Evolutionary conservation across 2,329 filamentous ascomycete genomes (phyloP).

Genomic region (Dactylellina cionopaga): DNA sequence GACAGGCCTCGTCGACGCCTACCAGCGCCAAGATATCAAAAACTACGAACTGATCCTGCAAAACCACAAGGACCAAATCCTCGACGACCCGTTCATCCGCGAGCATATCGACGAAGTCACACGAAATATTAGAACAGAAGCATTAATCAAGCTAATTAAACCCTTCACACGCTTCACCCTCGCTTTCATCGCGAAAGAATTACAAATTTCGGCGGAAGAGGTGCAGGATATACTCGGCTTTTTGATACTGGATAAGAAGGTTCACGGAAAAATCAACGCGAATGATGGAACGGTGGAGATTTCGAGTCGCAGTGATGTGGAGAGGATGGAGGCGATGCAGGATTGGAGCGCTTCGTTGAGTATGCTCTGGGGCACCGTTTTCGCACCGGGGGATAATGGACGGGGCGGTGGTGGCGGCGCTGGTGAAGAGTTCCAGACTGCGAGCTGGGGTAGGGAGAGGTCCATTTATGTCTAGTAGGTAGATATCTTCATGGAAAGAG

Average conservation of each 20-base stretch:
- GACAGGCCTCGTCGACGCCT: constrained; percentile 96
- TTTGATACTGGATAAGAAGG: constrained; percentile 87
- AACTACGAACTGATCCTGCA: constrained; percentile 87
- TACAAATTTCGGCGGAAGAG: constrained; percentile 84
- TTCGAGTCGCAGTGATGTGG: constrained; percentile 75
- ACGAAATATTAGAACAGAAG: constrained; percentile 96
- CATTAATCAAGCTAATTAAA: constrained; percentile 88
- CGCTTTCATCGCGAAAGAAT: constrained; percentile 83
- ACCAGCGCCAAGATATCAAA: constrained; percentile 93
- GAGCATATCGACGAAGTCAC: constrained; percentile 99
- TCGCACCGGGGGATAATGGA: constrained; percentile 81
- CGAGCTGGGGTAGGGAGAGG: constrained; percentile 7
- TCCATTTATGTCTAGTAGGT: constrained; percentile 34
- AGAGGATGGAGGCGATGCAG: constrained; percentile 77
- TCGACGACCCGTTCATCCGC: constrained; percentile 93
- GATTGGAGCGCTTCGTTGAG: constrained; percentile 77
- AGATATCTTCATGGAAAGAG: background rate
- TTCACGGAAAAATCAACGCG: constrained; percentile 89
- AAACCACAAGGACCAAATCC: constrained; percentile 81
- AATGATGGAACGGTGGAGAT: constrained; percentile 85
- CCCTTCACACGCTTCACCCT: constrained; percentile 94
- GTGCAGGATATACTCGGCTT: constrained; percentile 96
- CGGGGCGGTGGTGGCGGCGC: constrained; percentile 32
- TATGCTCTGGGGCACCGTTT: constrained; percentile 74
- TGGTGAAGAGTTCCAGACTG: constrained; percentile 13